phyloP scores from a whole-genome alignment of 768 basidiomycete genomes.

The Leccinellum luteum region DNA sequence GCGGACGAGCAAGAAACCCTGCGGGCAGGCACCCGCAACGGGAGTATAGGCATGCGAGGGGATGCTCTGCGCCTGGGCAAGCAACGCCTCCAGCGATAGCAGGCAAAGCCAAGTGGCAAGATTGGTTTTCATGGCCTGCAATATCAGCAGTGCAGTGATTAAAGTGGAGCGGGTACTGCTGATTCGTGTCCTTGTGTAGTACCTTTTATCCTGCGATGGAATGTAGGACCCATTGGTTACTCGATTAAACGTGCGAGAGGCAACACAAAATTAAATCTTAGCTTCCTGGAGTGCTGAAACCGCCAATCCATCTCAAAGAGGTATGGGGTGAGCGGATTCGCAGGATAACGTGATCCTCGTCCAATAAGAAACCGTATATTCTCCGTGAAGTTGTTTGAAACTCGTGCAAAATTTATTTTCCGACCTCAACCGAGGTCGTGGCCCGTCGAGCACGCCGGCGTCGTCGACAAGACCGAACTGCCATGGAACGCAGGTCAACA shows the following conservation, averaged over 20 bases:
- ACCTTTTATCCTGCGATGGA: background rate
- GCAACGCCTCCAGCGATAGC: background rate
- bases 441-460: no score
- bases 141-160: background rate
- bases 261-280: background rate
- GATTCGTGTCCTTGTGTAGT: background rate
- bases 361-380: no score
- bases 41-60: conserved; percentile 29
- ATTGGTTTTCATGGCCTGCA: background rate
- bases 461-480: no score
- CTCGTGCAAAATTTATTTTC: no score
- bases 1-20: conserved; percentile 28
- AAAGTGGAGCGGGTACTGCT: background rate
- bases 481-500: no score
- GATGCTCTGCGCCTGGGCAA: conserved; percentile 19
- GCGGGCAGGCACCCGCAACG: conserved; percentile 16
- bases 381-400: no score
- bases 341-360: no score
- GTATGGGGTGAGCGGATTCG: no score
- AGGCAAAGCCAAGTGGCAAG: conserved; percentile 14
- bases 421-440: no score
- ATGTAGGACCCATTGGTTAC: background rate
- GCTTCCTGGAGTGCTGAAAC: background rate
- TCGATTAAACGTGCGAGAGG: background rate
- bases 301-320: no score